These are phyloP conservation scores for Ceratocystis albifundus DNA, from an alignment of 2,329 filamentous ascomycete species.

Conservation along the genomic window DNA sequence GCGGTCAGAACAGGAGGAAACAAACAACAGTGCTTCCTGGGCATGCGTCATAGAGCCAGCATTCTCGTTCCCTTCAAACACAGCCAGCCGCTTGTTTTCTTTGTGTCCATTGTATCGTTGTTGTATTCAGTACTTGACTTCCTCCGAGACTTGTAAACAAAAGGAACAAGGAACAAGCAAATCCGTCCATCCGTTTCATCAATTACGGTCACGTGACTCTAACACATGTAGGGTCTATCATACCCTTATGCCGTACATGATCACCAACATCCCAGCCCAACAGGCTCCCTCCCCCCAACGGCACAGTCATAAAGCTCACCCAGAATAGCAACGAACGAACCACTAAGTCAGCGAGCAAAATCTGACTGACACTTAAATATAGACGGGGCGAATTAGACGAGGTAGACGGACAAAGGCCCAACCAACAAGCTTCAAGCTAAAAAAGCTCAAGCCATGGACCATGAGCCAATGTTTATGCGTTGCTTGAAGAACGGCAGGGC, in stretches of 20 bases:
- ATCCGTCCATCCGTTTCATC: too few species aligned
- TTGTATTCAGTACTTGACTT: too few species aligned
- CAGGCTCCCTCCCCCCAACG: not conserved
- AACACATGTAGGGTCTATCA: not conserved
- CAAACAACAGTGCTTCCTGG: too few species aligned
- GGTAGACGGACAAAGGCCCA: slow-evolving; percentile 6
- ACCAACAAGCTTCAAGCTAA: slow-evolving; percentile 6
- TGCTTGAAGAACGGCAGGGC: too few species aligned
- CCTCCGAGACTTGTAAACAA: too few species aligned
- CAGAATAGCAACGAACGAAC: slow-evolving; percentile 12
- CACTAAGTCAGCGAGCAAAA: not conserved
- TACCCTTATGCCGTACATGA: not conserved
- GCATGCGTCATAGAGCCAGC: too few species aligned
- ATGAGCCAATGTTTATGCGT: slow-evolving; percentile 5
- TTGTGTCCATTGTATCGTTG: too few species aligned
- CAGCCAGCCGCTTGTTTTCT: too few species aligned
- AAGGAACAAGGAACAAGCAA: too few species aligned
- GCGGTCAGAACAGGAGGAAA: too few species aligned
- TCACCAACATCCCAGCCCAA: not conserved
- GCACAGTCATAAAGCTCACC: not conserved
- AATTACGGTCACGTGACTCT: too few species aligned
- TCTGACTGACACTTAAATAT: not conserved
- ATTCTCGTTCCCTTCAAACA: too few species aligned
- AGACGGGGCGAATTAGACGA: slow-evolving; percentile 1
- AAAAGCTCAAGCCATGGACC: slow-evolving; percentile 8